phyloP scores from a whole-genome alignment of 441 rosid genomes.

The Mallotus repandus region DNA sequence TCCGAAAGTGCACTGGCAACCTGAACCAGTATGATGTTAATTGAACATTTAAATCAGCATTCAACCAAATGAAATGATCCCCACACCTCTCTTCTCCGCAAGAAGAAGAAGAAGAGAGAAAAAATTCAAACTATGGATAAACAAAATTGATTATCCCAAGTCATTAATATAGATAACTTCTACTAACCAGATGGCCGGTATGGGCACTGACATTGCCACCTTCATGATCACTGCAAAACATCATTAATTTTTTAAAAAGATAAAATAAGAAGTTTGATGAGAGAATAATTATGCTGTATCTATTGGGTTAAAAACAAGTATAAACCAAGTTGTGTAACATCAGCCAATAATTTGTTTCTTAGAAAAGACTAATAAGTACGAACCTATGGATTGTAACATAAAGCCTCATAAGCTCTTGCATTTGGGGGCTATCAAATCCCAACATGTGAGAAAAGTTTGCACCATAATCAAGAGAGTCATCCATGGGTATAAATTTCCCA shows the following conservation, averaged over 20 bases:
- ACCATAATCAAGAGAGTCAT: slow-evolving; percentile 90
- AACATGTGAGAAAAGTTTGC: slow-evolving; percentile 87
- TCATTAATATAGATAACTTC: neutral
- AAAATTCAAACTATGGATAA: neutral
- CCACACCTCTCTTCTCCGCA: too few species aligned
- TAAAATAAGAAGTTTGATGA: slow-evolving; percentile 8
- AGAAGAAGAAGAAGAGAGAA: neutral
- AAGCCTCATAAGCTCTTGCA: slow-evolving; percentile 99
- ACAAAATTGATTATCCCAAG: neutral
- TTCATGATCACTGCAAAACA: slow-evolving; percentile 84
- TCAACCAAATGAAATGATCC: neutral
- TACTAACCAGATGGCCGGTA: slow-evolving; percentile 77
- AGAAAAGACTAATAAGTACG: slow-evolving; percentile 23
- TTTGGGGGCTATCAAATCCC: slow-evolving; percentile 81
- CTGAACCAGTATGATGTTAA: slow-evolving; percentile 34
- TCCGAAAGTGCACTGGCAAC: slow-evolving; percentile 98
- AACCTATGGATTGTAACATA: slow-evolving; percentile 94
- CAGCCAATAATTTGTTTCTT: neutral
- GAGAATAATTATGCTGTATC: neutral
- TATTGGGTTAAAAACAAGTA: neutral
- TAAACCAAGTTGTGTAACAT: neutral
- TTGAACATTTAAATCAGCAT: slow-evolving; percentile 9
- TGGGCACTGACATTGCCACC: slow-evolving; percentile 99
- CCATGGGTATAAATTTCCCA: slow-evolving; percentile 63
- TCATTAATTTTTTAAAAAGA: slow-evolving; percentile 11